Evolutionary conservation across 1,284 basidiomycete genomes (phyloP), one percentile per base, ranked within the genome.

Genomic region (Boletus hoseneyae): DNA sequence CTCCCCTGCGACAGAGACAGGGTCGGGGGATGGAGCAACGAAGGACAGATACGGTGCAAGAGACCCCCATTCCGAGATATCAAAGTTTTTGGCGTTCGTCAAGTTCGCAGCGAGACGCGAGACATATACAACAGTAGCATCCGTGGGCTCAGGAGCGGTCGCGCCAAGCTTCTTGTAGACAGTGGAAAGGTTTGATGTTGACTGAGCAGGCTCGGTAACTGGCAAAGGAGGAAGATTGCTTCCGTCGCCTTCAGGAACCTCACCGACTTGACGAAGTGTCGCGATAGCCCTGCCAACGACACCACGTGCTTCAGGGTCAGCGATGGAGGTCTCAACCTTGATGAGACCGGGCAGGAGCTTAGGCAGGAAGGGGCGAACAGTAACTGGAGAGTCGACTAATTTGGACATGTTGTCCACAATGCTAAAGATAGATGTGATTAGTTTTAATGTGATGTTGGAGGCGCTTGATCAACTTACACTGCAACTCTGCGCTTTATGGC

Each of bases 371-470:
- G 94, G 95, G 62, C 95, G 88, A 72, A 97, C 93, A 50, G 93
- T 96, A 74, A 92, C 77, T 59, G 90, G 82, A 47, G 93, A 96
- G 77, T 97, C 94, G 71, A 97, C 95, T 66, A 97, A 87, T 80
- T 97, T 97, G 70, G 94, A 74, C 94, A 97, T 97, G 85, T 97
- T 97, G 80, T 97, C 95, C 66, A 91, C 80, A 63, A 97, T 97
- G 66, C 85, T 87, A 66, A 57, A 57, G 48, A 60, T 33, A 44
- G 52, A 57, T 42, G 51, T 54, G 52, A 50, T 58, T 19, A 63
- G 39, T 45, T 23, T 42, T 35, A 38, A 48, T 47, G 43, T 54
- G 48, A 59, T 57, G 49, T 55, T 40, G 46, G 49, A 55, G 58
- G 55, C 19, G 35, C 1, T 47, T 36, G 29, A 39, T 34, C 72